Evolutionary conservation across 2,329 filamentous ascomycete genomes (phyloP).

Genomic region (Colletotrichum ledebouriae): DNA sequence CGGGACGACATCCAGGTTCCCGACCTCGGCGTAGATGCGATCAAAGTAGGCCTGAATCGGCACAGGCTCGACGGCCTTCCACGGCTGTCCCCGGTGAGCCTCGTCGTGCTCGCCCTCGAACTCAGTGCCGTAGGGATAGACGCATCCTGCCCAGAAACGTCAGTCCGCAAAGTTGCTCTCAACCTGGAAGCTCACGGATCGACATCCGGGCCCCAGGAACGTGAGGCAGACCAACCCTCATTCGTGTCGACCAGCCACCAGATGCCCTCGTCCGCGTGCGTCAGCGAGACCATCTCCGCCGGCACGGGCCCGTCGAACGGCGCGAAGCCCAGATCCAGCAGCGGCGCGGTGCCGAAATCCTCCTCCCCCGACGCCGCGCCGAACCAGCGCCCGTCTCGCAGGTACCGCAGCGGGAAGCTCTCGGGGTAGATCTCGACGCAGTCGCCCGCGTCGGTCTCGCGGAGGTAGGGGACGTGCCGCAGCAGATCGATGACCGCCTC

Average conservation of each 20-base stretch:
- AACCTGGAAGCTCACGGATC: background rate
- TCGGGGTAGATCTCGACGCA: conserved; percentile 37
- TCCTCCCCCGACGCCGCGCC: conserved; percentile 2
- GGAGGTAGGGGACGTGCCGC: conserved; percentile 38
- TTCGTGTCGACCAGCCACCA: conserved; percentile 41
- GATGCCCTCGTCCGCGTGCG: conserved; percentile 37
- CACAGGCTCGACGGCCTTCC: conserved; percentile 28
- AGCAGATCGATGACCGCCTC: conserved; percentile 38
- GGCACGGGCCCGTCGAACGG: conserved; percentile 41
- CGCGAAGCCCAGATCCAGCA: conserved; percentile 37
- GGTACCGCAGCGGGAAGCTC: conserved; percentile 39
- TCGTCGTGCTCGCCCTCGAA: conserved; percentile 12
- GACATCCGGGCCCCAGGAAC: background rate
- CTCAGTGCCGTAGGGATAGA: conserved; percentile 40
- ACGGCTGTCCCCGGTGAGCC: conserved; percentile 29
- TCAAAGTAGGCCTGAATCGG: conserved; percentile 37
- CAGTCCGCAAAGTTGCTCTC: background rate
- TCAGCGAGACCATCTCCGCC: conserved; percentile 39
- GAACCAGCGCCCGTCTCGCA: conserved; percentile 40
- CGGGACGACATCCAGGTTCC: conserved; percentile 37
- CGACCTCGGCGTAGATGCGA: conserved; percentile 33
- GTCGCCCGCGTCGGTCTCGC: conserved; percentile 34
- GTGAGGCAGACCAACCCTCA: conserved; percentile 18
- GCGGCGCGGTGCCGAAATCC: conserved; percentile 23
- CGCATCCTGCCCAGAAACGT: conserved; percentile 14